phyloP scores from a whole-genome alignment of 192 early-diverging fungal genomes.

The Backusella mclennaniae region DNA sequence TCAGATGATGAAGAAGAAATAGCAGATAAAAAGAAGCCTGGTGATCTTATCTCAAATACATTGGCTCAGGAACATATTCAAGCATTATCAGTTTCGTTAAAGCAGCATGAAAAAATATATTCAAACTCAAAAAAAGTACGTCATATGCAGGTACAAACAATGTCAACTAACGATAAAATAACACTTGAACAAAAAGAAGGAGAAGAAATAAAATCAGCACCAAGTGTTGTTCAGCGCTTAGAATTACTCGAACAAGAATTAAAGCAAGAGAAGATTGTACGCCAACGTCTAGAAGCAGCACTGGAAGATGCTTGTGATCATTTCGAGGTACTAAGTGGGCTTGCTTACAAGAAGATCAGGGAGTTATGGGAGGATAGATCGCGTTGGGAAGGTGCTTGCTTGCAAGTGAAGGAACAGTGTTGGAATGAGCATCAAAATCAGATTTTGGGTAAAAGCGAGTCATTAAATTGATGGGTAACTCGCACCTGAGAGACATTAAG shows the following conservation, averaged over 20 bases:
- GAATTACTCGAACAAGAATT: slow-evolving; percentile 12
- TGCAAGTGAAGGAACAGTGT: slow-evolving; percentile 19
- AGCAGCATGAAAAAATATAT: not conserved
- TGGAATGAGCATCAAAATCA: slow-evolving; percentile 4
- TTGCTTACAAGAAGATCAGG: slow-evolving; percentile 50
- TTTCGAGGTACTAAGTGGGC: slow-evolving; percentile 45
- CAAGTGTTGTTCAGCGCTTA: not conserved
- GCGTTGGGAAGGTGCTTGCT: slow-evolving; percentile 31
- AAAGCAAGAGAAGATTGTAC: slow-evolving; percentile 3
- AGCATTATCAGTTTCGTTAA: slow-evolving; percentile 15
- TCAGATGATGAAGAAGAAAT: not conserved
- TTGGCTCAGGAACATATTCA: slow-evolving; percentile 25
- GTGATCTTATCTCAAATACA: slow-evolving; percentile 12
- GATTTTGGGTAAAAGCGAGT: not conserved
- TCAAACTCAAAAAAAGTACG: slow-evolving; percentile 23
- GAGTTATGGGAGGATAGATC: slow-evolving; percentile 44
- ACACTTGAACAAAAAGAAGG: slow-evolving; percentile 5
- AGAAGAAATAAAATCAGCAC: not conserved
- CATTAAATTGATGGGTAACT: not conserved
- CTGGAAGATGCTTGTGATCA: slow-evolving; percentile 51
- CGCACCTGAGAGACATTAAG: not conserved
- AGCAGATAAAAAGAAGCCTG: slow-evolving; percentile 9
- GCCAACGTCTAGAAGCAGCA: slow-evolving; percentile 36
- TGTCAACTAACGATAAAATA: not conserved
- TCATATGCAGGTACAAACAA: slow-evolving; percentile 33